Base-by-base conservation (phyloP, 495 filamentous ascomycete genomes). In the Annulohypoxylon bovei region DNA sequence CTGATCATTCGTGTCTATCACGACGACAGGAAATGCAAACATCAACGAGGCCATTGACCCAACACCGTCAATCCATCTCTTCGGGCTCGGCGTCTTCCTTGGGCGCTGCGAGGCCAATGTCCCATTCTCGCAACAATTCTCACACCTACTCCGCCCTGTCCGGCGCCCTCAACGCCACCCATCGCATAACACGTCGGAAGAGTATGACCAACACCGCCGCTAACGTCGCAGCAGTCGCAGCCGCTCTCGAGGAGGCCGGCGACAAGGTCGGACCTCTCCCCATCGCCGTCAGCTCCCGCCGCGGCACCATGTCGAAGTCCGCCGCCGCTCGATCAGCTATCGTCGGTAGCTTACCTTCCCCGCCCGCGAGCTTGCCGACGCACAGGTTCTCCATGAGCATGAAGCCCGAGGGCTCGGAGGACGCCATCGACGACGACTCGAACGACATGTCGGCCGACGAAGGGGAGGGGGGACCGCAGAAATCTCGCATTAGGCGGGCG, bases 171-270 rank as follows among this genome's bases (percentile, higher is more conserved):
- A 95, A 93, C 80, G 77, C 89, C 73, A 88, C 86, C 77, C 90
- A 97, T 78, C 92, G 95, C 58, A 88, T 99, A 67, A 94, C 92
- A 65, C 92, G 95, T 67, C 87, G 95, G 62, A 99, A 98, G 88
- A 97, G 94, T 81, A 93, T 94, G 69, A 93, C 92, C 56, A 90
- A 87, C 32, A 88, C 89, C 27, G 86, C 87, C 28, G 86, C 88
- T 75, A 95, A 92, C 79, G 81, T 81, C 57, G 88, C 90, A 28
- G 92, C 92, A 62, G 89, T 91, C 32, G 92, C 91, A 30, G 91
- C 93, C 2, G 84, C 92, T 59, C 88, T 92, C 67, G 89, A 92
- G 56, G 83, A 86, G 65, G 87, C 82, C 32, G 86, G 79, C 57
- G 79, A 93, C 58, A 81, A 82, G 68, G 84, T 85, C 50, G 84